Base-by-base conservation (phyloP, 2,329 filamentous ascomycete species). In the Talaromyces piceae region DNA sequence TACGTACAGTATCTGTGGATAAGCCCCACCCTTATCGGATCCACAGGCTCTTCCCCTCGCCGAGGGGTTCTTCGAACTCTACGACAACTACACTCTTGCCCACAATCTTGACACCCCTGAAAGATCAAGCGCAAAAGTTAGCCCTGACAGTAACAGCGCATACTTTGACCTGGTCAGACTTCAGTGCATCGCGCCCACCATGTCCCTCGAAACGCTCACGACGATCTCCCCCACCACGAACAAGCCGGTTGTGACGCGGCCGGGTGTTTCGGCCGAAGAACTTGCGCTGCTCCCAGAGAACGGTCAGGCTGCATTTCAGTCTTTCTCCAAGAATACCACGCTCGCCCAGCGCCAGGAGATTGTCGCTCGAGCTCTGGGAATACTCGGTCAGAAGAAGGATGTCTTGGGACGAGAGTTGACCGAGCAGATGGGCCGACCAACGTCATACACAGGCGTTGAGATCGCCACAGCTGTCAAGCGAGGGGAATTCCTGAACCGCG, bases 211-310 rank as follows among this genome's bases (percentile, higher is more conserved):
- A 67, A 79, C 73, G 33, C 76, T 85, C 61, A 83, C 75, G 27
- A 96, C 91, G 58, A 91, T 96, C 70, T 97, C 91, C 3, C 91
- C 91, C 51, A 86, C 82, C 57, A 96, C 90, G 58, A 91, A 93
- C 71, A 83, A 91, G 73, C 78, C 87, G 51, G 82, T 97, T 67
- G 70, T 95, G 58, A 88, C 85, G 54, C 83, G 91, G 59, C 83
- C 83, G 68, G 89, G 88, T 60, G 77, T 86, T 58, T 85, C 87
- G 41, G 71, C 80, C 31, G 72, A 79, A 25, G 87, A 95, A 57
- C 76, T 95, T 46, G 75, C 84, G 47, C 72, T 78, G 51, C 74
- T 96, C n/a, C 85, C 90, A 48, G 76, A 81, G 59, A 78, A 79
- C 54, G 86, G 91, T 49, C 80, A 83, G 41, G 77, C 82, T 58